Evolutionary conservation across 257 asterid species (phyloP).

Genomic region (Petrea volubilis): DNA sequence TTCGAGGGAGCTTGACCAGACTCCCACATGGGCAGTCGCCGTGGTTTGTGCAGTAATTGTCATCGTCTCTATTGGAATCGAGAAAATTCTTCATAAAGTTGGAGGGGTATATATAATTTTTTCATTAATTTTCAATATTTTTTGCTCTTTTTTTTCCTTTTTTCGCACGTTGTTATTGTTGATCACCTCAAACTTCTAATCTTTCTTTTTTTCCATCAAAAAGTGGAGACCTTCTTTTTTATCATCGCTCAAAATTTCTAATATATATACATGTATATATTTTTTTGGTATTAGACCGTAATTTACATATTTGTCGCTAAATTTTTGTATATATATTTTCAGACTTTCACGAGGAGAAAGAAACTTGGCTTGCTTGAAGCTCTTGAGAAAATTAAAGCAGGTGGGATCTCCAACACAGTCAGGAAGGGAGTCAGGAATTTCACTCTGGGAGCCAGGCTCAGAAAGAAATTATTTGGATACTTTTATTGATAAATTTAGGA

Average conservation of each 20-base stretch:
- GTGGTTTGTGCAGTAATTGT: slow-evolving; percentile 54
- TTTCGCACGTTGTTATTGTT: neutral
- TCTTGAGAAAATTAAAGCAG: slow-evolving; percentile 73
- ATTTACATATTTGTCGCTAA: neutral
- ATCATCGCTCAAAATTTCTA: neutral
- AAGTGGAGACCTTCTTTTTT: neutral
- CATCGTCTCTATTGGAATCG: slow-evolving; percentile 50
- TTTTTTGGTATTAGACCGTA: too few relatives aligned
- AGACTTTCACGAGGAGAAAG: slow-evolving; percentile 56
- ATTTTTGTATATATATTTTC: neutral
- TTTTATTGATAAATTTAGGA: too few relatives aligned
- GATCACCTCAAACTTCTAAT: too few relatives aligned
- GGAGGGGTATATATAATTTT: slow-evolving; percentile 32
- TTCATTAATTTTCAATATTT: too few relatives aligned
- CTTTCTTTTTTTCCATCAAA: too few relatives aligned
- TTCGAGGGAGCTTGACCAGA: slow-evolving; percentile 36
- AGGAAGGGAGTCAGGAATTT: too few relatives aligned
- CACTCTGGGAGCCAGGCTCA: too few relatives aligned
- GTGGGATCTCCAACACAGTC: slow-evolving; percentile 28
- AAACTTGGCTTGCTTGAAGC: slow-evolving; percentile 66
- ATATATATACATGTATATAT: too few relatives aligned
- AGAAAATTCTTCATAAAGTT: slow-evolving; percentile 47
- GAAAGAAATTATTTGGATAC: too few relatives aligned
- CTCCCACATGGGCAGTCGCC: slow-evolving; percentile 79
- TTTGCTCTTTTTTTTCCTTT: neutral